Evolutionary conservation across 768 basidiomycete genomes (phyloP).

Genomic region (Boletus sp.): DNA sequence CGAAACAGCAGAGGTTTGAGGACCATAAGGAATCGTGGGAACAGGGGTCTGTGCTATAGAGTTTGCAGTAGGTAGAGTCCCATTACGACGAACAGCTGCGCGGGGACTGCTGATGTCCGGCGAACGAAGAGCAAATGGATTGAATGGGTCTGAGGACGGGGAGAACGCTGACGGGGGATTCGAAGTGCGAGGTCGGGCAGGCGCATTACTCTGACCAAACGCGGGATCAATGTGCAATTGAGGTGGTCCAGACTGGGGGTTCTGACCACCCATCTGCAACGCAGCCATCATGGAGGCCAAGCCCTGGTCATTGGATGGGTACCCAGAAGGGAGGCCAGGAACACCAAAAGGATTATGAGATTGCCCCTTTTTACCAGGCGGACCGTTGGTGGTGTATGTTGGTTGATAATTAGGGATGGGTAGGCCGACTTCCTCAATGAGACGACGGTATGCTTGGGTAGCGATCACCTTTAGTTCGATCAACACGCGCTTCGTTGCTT

Average conservation of each 20-base stretch:
- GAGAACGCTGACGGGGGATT: conserved; percentile 49
- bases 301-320: conserved; percentile 80
- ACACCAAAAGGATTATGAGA: conserved; percentile 59
- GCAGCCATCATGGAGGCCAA: conserved; percentile 93
- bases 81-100: conserved; percentile 46
- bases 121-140: conserved; percentile 52
- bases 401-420: conserved; percentile 87
- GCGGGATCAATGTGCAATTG: conserved; percentile 69
- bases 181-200: conserved; percentile 46
- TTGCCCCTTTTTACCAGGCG: conserved; percentile 58
- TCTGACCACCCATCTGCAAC: conserved; percentile 86
- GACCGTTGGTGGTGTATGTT: conserved; percentile 61
- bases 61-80: conserved; percentile 32
- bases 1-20: conserved; percentile 59
- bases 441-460: conserved; percentile 90
- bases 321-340: conserved; percentile 75
- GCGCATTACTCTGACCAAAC: conserved; percentile 45
- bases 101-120: conserved; percentile 53
- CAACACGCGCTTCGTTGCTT: conserved; percentile 87
- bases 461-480: conserved; percentile 90
- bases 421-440: conserved; percentile 93
- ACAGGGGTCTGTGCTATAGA: conserved; percentile 28
- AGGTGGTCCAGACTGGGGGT: conserved; percentile 74
- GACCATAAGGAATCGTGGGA: conserved; percentile 48
- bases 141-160: conserved; percentile 54